Evolutionary conservation across 176 grass and related monocot genomes (phyloP).

Genomic region (Bolboschoenus planiculmis): DNA sequence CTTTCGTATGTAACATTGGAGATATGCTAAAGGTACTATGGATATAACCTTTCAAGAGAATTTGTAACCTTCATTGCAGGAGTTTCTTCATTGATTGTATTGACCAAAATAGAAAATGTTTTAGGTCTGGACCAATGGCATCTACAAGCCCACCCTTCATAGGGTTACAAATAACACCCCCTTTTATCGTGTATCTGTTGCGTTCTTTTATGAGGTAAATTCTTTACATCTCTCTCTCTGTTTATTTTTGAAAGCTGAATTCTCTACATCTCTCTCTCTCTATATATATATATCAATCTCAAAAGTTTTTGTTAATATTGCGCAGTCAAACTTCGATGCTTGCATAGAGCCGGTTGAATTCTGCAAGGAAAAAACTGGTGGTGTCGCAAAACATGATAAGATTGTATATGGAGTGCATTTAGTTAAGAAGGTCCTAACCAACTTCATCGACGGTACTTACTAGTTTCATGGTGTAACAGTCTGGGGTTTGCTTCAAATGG

Average conservation of each 20-base stretch:
- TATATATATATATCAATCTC: not conserved
- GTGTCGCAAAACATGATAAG: constrained; percentile 38
- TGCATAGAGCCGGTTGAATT: constrained; percentile 50
- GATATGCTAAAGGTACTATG: constrained; percentile 83
- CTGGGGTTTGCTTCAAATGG: not conserved
- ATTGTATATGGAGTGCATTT: constrained; percentile 79
- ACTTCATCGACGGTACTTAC: constrained; percentile 44
- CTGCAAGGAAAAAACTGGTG: constrained; percentile 56
- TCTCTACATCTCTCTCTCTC: not conserved
- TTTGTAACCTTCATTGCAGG: not conserved
- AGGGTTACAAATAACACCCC: constrained; percentile 64
- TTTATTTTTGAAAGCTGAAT: no score
- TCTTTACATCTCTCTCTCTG: not conserved
- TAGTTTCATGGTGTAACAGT: constrained; percentile 9
- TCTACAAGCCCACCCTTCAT: constrained; percentile 86
- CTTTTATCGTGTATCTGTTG: constrained; percentile 73
- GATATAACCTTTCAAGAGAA: not conserved
- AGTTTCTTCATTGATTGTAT: constrained; percentile 8
- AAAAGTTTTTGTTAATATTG: not conserved
- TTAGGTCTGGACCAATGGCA: constrained; percentile 88
- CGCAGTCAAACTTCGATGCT: constrained; percentile 76
- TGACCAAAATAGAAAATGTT: not conserved
- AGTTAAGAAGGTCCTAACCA: constrained; percentile 55
- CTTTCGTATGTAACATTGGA: constrained; percentile 89
- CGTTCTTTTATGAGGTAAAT: constrained; percentile 80